Evolutionary conservation across 1,139 yeast genomes (phyloP), one percentile per base, ranked within the genome.

Genomic region (Saccharomyces hybrid): DNA sequence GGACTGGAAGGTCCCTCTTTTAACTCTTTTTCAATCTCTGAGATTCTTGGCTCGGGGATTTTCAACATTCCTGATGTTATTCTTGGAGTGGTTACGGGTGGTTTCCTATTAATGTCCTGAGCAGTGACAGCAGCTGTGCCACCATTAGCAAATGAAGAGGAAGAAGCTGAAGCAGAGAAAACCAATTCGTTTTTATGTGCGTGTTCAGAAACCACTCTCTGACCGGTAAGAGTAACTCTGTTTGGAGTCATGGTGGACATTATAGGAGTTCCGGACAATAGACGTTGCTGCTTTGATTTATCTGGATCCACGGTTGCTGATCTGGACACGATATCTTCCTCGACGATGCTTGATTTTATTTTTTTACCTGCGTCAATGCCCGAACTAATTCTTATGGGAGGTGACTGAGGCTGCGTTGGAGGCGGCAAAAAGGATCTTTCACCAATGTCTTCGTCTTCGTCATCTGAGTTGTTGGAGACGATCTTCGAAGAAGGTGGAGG

Each of bases 61-160:
- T 71, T 63, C 27, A 85, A 70, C 88, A 83, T 84, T 1, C 90
- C 90, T 0, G 88, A 83, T 0, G 87, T 82, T 48, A 84, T 82
- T 63, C 88, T 75, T 28, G 69, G 60, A 7, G 64, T 56, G 13
- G 62, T 54, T 3, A 52, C 47, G 7, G 59, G 48, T 48, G 54
- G 50, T 14, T 55, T 53, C 44, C 25, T 38, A 9, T 38, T 16
- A 19, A 19, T 19, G 19, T 19, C 19, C 19, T 38, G 26, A 25
- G 13, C n/a, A 19, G 44, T 19, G 7, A 38, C 23, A 11, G 44
- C 44, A 11, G 25, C 44, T 23, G 44, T 23, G 6, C 25, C 44
- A 2, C 13, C 25, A 16, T 53, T 47, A 9, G 55, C 49, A 38
- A 58, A 58, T 6, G 58, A 54, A 6, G 59, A 54, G 9, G 51